These are phyloP conservation scores for Xylaria hypoxylon DNA, from an alignment of 2,329 filamentous ascomycete genomes.

Conservation along the genomic window DNA sequence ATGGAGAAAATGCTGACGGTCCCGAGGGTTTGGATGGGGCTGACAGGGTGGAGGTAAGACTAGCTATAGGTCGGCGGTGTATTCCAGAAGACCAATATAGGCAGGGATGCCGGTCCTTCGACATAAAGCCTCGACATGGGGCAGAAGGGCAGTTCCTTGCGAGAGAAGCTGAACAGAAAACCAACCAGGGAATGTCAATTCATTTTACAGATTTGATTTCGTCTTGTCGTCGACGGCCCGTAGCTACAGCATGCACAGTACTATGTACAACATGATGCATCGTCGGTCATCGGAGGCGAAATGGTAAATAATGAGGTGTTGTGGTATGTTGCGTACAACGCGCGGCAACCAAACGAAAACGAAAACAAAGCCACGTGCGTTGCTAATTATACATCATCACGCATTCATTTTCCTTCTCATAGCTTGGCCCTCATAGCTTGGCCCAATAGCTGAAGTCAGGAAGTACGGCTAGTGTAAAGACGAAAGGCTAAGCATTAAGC, in stretches of 20 bases:
- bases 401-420: background rate
- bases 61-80: slow-evolving; percentile 8
- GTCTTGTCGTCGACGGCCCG: background rate
- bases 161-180: slow-evolving; percentile 12
- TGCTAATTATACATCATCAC: slow-evolving; percentile 27
- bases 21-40: slow-evolving; percentile 38
- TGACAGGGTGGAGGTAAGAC: slow-evolving; percentile 23
- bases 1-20: slow-evolving; percentile 29
- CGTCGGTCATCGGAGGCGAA: slow-evolving; percentile 16
- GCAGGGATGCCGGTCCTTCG: slow-evolving; percentile 25
- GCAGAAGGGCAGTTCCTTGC: slow-evolving; percentile 17
- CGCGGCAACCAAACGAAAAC: slow-evolving; percentile 16
- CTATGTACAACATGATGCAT: slow-evolving; percentile 19
- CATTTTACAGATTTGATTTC: slow-evolving; percentile 1
- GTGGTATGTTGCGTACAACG: slow-evolving; percentile 16
- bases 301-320: slow-evolving; percentile 11
- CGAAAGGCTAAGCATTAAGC: background rate
- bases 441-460: background rate
- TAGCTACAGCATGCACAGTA: slow-evolving; percentile 16
- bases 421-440: background rate
- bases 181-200: slow-evolving; percentile 9
- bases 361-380: slow-evolving; percentile 21
- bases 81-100: slow-evolving; percentile 14
- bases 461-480: background rate
- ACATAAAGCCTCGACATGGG: slow-evolving; percentile 19